phyloP scores from a whole-genome alignment of 257 asterid species.

The Galeopsis tetrahit region DNA sequence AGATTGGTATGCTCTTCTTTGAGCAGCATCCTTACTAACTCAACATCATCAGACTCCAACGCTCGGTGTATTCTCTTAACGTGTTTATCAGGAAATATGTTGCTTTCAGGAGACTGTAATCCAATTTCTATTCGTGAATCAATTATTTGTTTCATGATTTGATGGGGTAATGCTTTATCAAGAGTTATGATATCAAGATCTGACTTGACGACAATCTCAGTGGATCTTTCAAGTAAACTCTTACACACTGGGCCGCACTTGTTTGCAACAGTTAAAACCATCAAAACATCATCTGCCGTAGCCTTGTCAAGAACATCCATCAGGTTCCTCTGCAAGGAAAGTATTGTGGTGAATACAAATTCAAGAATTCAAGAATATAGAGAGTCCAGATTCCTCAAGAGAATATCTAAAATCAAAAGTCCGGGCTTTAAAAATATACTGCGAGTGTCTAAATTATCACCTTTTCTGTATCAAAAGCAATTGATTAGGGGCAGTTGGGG shows the following conservation, averaged over 20 bases:
- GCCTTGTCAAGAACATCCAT: slow-evolving; percentile 74
- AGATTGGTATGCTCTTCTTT: slow-evolving; percentile 83
- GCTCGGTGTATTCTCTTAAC: slow-evolving; percentile 92
- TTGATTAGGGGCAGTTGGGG: background rate
- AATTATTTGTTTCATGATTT: slow-evolving; percentile 62
- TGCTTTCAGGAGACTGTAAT: slow-evolving; percentile 52
- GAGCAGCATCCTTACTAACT: slow-evolving; percentile 83
- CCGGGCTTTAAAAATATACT: background rate
- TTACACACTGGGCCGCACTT: slow-evolving; percentile 62
- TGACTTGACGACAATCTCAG: slow-evolving; percentile 76
- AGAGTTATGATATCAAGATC: slow-evolving; percentile 82
- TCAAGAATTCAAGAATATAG: slow-evolving; percentile 30
- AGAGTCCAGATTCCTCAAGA: background rate
- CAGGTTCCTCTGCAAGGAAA: slow-evolving; percentile 64
- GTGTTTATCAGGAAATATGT: slow-evolving; percentile 70
- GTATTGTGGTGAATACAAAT: slow-evolving; percentile 23
- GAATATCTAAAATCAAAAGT: slow-evolving; percentile 8
- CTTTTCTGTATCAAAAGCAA: background rate
- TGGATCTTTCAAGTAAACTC: slow-evolving; percentile 60
- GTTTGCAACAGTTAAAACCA: slow-evolving; percentile 73
- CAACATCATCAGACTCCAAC: slow-evolving; percentile 94
- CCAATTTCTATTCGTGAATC: slow-evolving; percentile 63
- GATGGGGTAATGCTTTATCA: slow-evolving; percentile 74
- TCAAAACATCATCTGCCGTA: slow-evolving; percentile 73
- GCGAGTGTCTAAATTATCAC: background rate